Evolutionary conservation across 202 grass and related monocot genomes (phyloP).

Genomic region (Eragrostis tef): DNA sequence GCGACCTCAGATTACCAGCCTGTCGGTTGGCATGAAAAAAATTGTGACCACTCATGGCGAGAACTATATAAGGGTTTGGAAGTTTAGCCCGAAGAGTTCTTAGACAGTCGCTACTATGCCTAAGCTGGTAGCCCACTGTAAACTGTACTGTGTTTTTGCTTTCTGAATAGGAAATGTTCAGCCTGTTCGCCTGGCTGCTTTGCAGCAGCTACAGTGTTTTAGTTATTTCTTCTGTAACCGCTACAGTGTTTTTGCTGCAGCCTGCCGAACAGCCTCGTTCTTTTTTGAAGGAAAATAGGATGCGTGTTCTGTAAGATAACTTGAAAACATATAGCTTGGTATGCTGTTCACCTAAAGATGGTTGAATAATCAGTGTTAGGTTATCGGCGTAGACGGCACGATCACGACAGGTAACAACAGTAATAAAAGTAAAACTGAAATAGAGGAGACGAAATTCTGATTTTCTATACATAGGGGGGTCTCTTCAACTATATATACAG

Average conservation of each 20-base stretch:
- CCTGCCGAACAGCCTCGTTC: too few species aligned
- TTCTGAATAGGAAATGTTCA: not conserved
- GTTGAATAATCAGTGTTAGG: not conserved
- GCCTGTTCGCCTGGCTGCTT: too few species aligned
- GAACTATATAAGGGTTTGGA: slow-evolving; percentile 81
- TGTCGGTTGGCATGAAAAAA: slow-evolving; percentile 84
- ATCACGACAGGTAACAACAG: too few species aligned
- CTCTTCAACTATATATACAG: too few species aligned
- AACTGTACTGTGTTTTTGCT: slow-evolving; percentile 2
- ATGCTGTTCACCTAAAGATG: not conserved
- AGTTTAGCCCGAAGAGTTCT: slow-evolving; percentile 41
- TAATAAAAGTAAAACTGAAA: too few species aligned
- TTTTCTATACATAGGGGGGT: too few species aligned
- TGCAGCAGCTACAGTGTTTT: too few species aligned
- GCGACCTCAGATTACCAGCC: slow-evolving; percentile 66
- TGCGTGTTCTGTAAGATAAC: not conserved
- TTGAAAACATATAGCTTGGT: not conserved
- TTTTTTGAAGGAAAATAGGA: too few species aligned
- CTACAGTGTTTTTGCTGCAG: too few species aligned
- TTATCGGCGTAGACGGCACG: too few species aligned
- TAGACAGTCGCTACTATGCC: not conserved
- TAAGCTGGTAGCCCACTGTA: not conserved
- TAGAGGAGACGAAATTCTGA: too few species aligned
- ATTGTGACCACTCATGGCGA: slow-evolving; percentile 84
- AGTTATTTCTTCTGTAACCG: too few species aligned